A percentile compares a stretch with the other conserved stretches of the same genome.
Evolutionary conservation across 768 basidiomycete genomes (phyloP).

Genomic region (Termitomyces eurrhizus): DNA sequence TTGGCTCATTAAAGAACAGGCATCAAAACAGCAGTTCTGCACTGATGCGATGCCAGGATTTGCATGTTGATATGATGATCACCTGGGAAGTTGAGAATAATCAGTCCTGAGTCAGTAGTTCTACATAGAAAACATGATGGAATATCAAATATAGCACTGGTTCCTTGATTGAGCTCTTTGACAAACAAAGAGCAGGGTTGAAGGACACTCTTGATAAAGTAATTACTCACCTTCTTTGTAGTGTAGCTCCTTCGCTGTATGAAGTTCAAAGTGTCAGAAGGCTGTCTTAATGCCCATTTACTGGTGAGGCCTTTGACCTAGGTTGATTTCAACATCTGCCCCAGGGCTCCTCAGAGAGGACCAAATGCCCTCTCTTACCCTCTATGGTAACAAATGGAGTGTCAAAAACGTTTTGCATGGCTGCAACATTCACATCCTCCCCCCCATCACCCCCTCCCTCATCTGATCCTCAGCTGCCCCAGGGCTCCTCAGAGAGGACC

Average conservation of each 20-base stretch:
- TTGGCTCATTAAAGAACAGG: slow-evolving; percentile 62
- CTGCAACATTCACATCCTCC: too few relatives aligned
- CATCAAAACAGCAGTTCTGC: slow-evolving; percentile 66
- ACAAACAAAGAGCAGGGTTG: background rate
- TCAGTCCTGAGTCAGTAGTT: background rate
- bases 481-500: too few relatives aligned
- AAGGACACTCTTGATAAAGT: background rate
- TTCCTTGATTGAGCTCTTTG: background rate
- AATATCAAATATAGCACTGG: too few relatives aligned
- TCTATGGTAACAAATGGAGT: too few relatives aligned
- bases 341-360: too few relatives aligned
- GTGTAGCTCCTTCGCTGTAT: slow-evolving; percentile 58
- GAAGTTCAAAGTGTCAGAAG: slow-evolving; percentile 53
- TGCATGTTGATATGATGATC: slow-evolving; percentile 66
- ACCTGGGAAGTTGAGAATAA: slow-evolving; percentile 37
- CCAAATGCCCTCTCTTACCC: too few relatives aligned
- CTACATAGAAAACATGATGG: background rate
- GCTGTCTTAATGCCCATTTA: slow-evolving; percentile 57
- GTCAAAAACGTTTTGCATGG: too few relatives aligned
- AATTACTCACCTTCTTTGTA: slow-evolving; percentile 56
- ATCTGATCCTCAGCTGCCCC: too few relatives aligned
- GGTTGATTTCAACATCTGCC: slow-evolving; percentile 57
- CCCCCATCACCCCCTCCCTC: too few relatives aligned
- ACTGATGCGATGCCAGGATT: slow-evolving; percentile 56
- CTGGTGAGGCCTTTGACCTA: slow-evolving; percentile 54